Evolutionary conservation across 805 yeast genomes (phyloP).

Genomic region (Cyberlindnera maritima): DNA sequence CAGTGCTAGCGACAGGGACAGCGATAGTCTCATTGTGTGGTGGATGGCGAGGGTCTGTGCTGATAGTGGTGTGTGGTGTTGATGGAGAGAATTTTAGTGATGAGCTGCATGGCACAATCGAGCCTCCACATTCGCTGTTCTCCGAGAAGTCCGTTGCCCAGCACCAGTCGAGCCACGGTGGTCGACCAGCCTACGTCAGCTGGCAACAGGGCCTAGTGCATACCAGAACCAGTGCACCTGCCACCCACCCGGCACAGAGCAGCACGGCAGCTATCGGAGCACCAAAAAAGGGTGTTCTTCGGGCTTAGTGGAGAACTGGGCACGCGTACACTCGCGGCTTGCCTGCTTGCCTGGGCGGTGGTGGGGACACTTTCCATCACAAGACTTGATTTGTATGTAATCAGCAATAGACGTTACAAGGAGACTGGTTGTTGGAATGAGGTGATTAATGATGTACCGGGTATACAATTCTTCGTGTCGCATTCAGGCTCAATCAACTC

Average conservation of each 20-base stretch:
- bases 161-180: background rate
- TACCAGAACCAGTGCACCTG: no score
- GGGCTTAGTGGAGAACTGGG: conserved; percentile 4
- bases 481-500: no score
- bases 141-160: background rate
- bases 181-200: background rate
- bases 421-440: no score
- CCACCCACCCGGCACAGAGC: no score
- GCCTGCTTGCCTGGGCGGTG: no score
- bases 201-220: no score
- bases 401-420: no score
- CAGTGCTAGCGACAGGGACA: conserved; percentile 12
- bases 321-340: background rate
- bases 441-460: no score
- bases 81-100: background rate
- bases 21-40: conserved; percentile 4
- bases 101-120: conserved; percentile 1
- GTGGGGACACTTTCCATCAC: no score
- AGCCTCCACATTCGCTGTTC: background rate
- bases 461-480: no score
- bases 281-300: background rate
- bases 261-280: conserved; percentile 1
- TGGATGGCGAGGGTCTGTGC: background rate
- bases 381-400: no score
- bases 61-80: background rate